A percentile compares a stretch with the other conserved stretches of the same genome.
phyloP scores from a whole-genome alignment of 2,329 filamentous ascomycete genomes.

The Xylariaceae sp. region DNA sequence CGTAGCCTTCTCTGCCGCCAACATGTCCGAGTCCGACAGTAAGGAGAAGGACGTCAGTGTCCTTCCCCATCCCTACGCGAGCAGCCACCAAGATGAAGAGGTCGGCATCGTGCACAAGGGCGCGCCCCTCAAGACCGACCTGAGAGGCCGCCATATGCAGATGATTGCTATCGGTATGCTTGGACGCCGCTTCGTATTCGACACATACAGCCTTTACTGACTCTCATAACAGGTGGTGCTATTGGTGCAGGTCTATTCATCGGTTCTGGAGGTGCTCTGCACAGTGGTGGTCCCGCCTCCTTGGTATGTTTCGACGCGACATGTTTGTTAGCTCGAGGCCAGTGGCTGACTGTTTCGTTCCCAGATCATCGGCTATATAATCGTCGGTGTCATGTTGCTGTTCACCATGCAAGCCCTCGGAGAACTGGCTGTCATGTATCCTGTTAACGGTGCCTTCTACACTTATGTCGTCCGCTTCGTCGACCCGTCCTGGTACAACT shows the following conservation, averaged over 20 bases:
- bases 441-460: constrained; percentile 68
- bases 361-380: constrained; percentile 57
- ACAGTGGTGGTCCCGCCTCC: constrained; percentile 64
- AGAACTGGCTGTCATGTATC: constrained; percentile 65
- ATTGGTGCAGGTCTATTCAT: constrained; percentile 71
- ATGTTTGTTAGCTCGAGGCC: no score
- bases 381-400: constrained; percentile 65
- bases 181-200: background rate
- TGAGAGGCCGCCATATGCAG: constrained; percentile 52
- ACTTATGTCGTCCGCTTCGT: constrained; percentile 67
- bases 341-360: constrained; percentile 11
- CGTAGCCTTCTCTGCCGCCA: background rate
- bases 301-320: constrained; percentile 41
- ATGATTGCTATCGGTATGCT: constrained; percentile 54
- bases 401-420: constrained; percentile 66
- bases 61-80: constrained; percentile 28
- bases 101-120: constrained; percentile 45
- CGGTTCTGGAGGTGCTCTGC: constrained; percentile 66
- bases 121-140: constrained; percentile 44
- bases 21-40: constrained; percentile 37
- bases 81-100: constrained; percentile 43
- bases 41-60: constrained; percentile 35
- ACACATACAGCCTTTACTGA: background rate
- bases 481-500: constrained; percentile 60
- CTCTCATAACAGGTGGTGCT: constrained; percentile 46